Base-by-base conservation (phyloP, 164 flowering plant genomes). In the Chloranthus sessilifolius region DNA sequence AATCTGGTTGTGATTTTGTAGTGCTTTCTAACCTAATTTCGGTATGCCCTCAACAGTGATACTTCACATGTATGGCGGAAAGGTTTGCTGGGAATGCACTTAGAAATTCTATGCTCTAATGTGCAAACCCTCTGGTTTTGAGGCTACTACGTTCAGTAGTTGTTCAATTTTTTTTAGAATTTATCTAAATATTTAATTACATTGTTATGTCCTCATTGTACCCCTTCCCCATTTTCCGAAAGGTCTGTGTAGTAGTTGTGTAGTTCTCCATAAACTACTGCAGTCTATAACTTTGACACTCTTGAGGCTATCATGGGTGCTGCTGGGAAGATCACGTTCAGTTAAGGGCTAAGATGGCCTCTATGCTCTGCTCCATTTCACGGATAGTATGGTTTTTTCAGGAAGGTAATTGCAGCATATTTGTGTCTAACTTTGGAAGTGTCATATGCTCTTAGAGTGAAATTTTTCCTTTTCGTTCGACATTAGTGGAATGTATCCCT, bases 261-360 rank as follows among this genome's bases (percentile, higher is more conserved):
- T 76, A 79, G 75, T 71, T 59, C 66, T 53, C 55, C 62, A 47
- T 67, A 68, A 64, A 62, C 45, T 63, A 67, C 71, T 70, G 70
- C 60, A 67, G 37, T 70, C 50, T 74, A 74, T 72, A 70, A 74
- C 72, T 67, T 63, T 76, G 76, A 79, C 74, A 72, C 68, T 62
- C 62, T 46, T 77, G 81, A 72, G 72, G 68, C 52, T 56, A 63
- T 53, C 50, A 63, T 60, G 60, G 64, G 78, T 74, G 83, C 83
- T 76, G 85, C 82, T 74, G 73, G 72, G 90, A 80, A 80, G 86
- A 71, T 80, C 75, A 67, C 79, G 52, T 74, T 72, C 79, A 67
- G 79, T 78, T 78, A 76, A 68, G 63, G 84, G 81, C 80, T 81
- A 76, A 77, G 83, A 83, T 83, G 84, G 78, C 81, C 83, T 78